Base-by-base conservation (phyloP, 768 basidiomycete genomes). In the Lactifluus piperatus region DNA sequence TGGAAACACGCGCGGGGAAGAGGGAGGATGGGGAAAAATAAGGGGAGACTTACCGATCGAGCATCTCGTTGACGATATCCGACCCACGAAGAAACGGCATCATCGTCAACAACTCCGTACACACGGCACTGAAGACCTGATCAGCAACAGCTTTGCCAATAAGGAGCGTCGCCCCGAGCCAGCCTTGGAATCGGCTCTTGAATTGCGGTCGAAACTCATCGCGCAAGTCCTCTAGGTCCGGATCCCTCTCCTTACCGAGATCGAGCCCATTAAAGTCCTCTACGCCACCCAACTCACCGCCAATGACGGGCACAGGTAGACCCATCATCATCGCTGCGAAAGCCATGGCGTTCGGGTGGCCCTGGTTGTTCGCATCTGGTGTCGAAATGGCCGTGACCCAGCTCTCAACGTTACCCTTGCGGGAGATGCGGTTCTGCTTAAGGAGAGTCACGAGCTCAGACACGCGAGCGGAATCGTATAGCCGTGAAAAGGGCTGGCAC, bases 241-340 rank as follows among this genome's bases (percentile, higher is more conserved):
- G 73, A 50, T 85, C 83, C 1, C 2, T 32, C 11, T 71, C 67
- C 11, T 74, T 73, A 32, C 81, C 79, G 26, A 81, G 50, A 51
- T 83, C 82, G 14, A 82, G 69, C 62, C 77, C 79, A 10, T 75
- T 76, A 7, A 81, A 59, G 37, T 79, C 68, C 56, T 85, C 84
- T 8, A 71, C 65, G 1, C 72, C 78, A 11, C 80, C 77, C 3
- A 45, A 69, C 59, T 66, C 74, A 46, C 71, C 74, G 62, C 71
- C 68, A 0, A 73, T 73, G 0, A 72, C 73, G 2, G 74, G 70
- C 10, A 77, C 53, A 1, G 79, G 77, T 22, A 81, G 56, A 1
- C 81, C 81, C 68, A 84, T 80, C 76, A 86, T 79, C 76, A 85
- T 78, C 16, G 83, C 83, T 0, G 85, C 83, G 53, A 86, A 77